Base-by-base conservation (phyloP, 2,329 filamentous ascomycete genomes). In the Cladosporium sp. region DNA sequence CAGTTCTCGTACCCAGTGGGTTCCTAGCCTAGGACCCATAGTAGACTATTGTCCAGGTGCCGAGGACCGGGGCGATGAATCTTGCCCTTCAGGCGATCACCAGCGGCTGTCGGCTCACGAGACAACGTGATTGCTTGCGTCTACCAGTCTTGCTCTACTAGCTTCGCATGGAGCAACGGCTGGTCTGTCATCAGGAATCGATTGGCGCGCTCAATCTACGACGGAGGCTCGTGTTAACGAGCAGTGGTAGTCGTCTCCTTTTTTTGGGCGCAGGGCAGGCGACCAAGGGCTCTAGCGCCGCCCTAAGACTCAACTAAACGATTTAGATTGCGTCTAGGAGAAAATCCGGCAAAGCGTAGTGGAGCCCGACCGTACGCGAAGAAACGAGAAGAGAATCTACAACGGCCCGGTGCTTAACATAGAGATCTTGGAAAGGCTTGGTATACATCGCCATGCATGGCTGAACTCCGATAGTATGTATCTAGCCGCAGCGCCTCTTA, bases 1-100 rank as follows among this genome's bases (percentile, higher is more conserved):
- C 48, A 37, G 22, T 43, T 9, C 38, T 50, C 48, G 48, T 50
- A 40, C 43, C 28, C 14, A 50, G 48, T 50, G 48, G 48, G 34
- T 22, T 43, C 22, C 6, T 11, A 31, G 18, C 38, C 40, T 31
- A n/a, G 31, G 48, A 50, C 28, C 48, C 37, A 31, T 35, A 40
- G 35, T 14, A 18, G 43, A 50, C 48, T 50, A 43, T 50, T 40
- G 40, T 11, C 32, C 22, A 22, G 35, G 32, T 50, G 38, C 48
- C 48, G 48, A 43, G 48, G 38, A 18, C 46, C 46, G 46, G 46
- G 45, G 43, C 13, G 18, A 16, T 28, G 18, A 46, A 2, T 32
- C 19, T 19, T 32, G 32, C 34, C 14, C 40, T 50, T 32, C 48
- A 50, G 18, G 40, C 48, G 40, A 50, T 43, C 22, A 16, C 32